A percentile compares a stretch with the other conserved stretches of the same genome.
These are phyloP conservation scores for Schwanniomyces occidentalis DNA, from an alignment of 805 yeast genomes.

Conservation along the genomic window DNA sequence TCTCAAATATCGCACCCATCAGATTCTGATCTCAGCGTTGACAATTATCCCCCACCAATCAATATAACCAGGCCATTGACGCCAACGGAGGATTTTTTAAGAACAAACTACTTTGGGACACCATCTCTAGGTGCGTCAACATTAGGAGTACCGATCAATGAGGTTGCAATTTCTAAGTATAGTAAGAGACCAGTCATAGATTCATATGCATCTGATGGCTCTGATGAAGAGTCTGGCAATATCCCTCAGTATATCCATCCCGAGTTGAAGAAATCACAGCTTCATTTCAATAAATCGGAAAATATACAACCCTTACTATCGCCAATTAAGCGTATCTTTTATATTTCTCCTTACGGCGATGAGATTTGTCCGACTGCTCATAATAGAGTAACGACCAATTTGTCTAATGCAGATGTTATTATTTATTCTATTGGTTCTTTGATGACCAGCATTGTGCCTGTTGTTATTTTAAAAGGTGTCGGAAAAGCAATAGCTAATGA, in stretches of 20 bases:
- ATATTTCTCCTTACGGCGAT: constrained; percentile 85
- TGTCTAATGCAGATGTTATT: constrained; percentile 53
- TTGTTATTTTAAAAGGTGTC: constrained; percentile 69
- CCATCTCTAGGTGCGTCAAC: background rate
- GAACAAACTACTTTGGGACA: constrained; percentile 5
- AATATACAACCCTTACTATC: constrained; percentile 62
- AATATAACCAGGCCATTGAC: constrained; percentile 23
- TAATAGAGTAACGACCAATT: constrained; percentile 52
- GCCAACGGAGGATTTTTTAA: constrained; percentile 13
- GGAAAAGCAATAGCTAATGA: constrained; percentile 56
- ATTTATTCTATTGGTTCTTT: constrained; percentile 85
- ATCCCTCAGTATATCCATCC: constrained; percentile 77
- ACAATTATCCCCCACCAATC: constrained; percentile 27
- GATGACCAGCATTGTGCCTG: constrained; percentile 85
- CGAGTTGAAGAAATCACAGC: constrained; percentile 69
- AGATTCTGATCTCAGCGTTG: constrained; percentile 19
- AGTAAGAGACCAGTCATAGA: background rate
- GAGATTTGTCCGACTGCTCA: constrained; percentile 79
- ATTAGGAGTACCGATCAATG: constrained; percentile 2
- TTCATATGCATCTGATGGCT: constrained; percentile 16
- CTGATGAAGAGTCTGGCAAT: constrained; percentile 55
- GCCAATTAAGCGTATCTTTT: constrained; percentile 71
- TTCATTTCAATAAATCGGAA: constrained; percentile 65
- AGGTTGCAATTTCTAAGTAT: constrained; percentile 4
- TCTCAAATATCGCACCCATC: constrained; percentile 91